Conservation (phyloP, 768 basidiomycete species). For the Hericium alpestre region DNA sequence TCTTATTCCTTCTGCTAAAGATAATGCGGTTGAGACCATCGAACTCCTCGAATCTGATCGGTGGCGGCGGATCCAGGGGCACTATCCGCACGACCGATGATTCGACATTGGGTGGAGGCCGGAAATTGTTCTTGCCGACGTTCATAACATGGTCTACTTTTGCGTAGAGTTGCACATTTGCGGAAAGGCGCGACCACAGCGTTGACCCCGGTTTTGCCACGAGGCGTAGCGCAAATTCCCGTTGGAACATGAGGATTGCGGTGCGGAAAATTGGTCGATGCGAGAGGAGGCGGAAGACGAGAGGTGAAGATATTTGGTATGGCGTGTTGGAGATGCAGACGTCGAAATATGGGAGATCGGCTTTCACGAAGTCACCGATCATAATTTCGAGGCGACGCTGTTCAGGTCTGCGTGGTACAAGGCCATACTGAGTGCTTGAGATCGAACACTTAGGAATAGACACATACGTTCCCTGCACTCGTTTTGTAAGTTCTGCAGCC, state of each 20-base stretch:
- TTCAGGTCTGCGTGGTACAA: conserved; percentile 54
- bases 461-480: conserved; percentile 87
- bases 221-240: conserved; percentile 91
- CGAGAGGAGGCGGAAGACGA: conserved; percentile 93
- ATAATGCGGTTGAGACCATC: conserved; percentile 89
- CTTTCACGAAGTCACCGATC: conserved; percentile 97
- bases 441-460: background rate
- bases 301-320: conserved; percentile 96
- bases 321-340: conserved; percentile 99
- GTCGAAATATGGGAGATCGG: conserved; percentile 96
- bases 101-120: conserved; percentile 92
- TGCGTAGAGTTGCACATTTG: conserved; percentile 95
- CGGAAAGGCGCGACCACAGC: conserved; percentile 89
- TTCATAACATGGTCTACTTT: conserved; percentile 95
- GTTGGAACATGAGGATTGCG: conserved; percentile 99
- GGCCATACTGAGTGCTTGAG: background rate
- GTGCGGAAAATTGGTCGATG: conserved; percentile 90
- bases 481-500: conserved; percentile 95
- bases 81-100: conserved; percentile 84
- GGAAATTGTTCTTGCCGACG: conserved; percentile 93
- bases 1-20: conserved; percentile 87
- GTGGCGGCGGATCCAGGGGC: conserved; percentile 90
- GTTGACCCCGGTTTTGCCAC: conserved; percentile 74
- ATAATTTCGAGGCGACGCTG: conserved; percentile 92
- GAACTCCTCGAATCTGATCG: conserved; percentile 93